Evolutionary conservation across 1,284 basidiomycete genomes (phyloP).

Genomic region (Ustilago shanxiensis): DNA sequence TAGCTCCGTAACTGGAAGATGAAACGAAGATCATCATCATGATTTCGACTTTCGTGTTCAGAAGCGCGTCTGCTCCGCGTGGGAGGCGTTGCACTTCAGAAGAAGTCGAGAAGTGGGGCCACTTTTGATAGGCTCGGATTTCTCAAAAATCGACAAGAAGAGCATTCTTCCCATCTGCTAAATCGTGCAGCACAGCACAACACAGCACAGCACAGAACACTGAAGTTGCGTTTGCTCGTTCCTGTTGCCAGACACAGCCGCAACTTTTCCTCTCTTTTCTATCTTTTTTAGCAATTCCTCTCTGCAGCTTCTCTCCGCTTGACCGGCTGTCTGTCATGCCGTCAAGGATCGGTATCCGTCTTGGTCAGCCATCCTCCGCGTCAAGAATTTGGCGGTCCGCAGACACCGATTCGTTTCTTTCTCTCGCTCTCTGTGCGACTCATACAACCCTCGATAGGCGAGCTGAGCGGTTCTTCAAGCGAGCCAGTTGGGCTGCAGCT

Average conservation of each 20-base stretch:
- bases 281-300: not conserved
- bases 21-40: not conserved
- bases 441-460: not conserved
- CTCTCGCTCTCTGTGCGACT: not conserved
- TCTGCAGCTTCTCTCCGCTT: not conserved
- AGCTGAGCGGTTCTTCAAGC: not conserved
- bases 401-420: not conserved
- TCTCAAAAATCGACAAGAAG: conserved; percentile 4
- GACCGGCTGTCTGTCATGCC: not conserved
- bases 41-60: not conserved
- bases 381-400: conserved; percentile 5
- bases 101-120: conserved; percentile 8
- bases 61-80: conserved; percentile 3
- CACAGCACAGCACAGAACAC: not conserved
- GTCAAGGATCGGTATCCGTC: not conserved
- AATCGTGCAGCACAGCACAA: conserved; percentile 2
- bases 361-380: not conserved
- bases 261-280: not conserved
- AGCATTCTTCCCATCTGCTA: not conserved
- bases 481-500: not conserved
- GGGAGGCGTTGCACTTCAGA: not conserved
- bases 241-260: conserved; percentile 5
- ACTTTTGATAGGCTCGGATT: too few relatives aligned
- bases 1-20: too few relatives aligned
- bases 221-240: not conserved